phyloP scores from a whole-genome alignment of 163 green algal genomes.

The Chlamydomonas reinhardtii region DNA sequence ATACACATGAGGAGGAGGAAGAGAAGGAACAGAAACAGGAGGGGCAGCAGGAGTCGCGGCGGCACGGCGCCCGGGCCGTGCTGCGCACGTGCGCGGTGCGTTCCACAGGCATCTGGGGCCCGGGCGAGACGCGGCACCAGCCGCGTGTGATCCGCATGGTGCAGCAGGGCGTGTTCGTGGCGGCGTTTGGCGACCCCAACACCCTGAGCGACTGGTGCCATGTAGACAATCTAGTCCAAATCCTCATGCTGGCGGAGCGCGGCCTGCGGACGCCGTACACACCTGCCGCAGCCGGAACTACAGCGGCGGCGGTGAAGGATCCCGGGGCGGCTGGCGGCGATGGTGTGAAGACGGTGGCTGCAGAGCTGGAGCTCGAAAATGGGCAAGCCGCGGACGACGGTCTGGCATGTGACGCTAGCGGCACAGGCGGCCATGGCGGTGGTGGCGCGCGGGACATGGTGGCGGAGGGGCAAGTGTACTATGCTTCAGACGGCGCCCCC shows the following conservation, averaged over 20 bases:
- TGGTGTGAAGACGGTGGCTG: too few relatives aligned
- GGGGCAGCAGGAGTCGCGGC: neutral
- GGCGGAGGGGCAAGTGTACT: conserved; percentile 47
- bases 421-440: too few relatives aligned
- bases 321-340: too few relatives aligned
- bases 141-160: conserved; percentile 48
- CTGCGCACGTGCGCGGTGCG: conserved; percentile 42
- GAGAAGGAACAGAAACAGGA: too few relatives aligned
- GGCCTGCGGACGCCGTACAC: neutral
- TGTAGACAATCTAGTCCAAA: conserved; percentile 50
- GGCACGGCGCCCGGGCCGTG: neutral
- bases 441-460: neutral
- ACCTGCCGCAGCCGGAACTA: too few relatives aligned
- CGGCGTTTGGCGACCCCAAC: conserved; percentile 16
- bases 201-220: conserved; percentile 47
- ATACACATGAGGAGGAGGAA: too few relatives aligned
- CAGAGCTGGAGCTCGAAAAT: too few relatives aligned
- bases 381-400: too few relatives aligned
- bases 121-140: conserved; percentile 52
- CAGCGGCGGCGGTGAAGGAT: too few relatives aligned
- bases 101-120: conserved; percentile 48
- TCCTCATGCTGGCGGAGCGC: conserved; percentile 13
- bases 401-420: neutral
- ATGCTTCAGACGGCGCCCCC: conserved; percentile 43
- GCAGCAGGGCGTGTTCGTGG: conserved; percentile 31